These are phyloP conservation scores for Parathielavia appendiculata DNA, from an alignment of 495 filamentous ascomycete species.

Conservation along the genomic window DNA sequence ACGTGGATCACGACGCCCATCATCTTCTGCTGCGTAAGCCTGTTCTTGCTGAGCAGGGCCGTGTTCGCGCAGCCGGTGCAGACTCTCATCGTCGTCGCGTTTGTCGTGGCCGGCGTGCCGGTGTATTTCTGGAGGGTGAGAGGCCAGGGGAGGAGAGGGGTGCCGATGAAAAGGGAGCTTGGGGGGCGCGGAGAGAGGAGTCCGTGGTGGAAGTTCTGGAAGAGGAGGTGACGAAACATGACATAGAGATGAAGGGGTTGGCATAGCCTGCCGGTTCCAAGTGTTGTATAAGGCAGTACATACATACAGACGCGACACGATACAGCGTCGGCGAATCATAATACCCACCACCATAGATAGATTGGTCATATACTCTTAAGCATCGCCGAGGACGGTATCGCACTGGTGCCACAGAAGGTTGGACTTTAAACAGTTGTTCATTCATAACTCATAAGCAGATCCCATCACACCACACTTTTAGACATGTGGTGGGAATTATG, in stretches of 20 bases:
- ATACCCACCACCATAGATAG: neutral
- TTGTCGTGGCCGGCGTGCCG: conserved; percentile 76
- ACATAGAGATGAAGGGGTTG: neutral
- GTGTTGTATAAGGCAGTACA: neutral
- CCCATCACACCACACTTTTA: neutral
- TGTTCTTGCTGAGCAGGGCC: conserved; percentile 83
- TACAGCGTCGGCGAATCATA: conserved; percentile 7
- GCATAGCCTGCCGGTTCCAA: neutral
- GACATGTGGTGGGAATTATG: neutral
- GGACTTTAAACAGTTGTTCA: neutral
- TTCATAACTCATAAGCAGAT: conserved; percentile 9
- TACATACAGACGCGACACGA: conserved; percentile 3
- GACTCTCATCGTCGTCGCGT: conserved; percentile 76
- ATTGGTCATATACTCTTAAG: neutral
- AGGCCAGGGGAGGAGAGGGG: conserved; percentile 44
- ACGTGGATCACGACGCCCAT: conserved; percentile 97
- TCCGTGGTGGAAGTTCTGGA: conserved; percentile 46
- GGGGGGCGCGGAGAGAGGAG: conserved; percentile 14
- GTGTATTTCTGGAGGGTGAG: conserved; percentile 85
- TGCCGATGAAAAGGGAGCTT: conserved; percentile 38
- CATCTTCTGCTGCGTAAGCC: conserved; percentile 94
- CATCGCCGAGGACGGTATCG: neutral
- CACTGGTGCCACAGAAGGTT: neutral
- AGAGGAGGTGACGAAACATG: conserved; percentile 19
- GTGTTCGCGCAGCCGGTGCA: conserved; percentile 87